Conservation (phyloP, 495 filamentous ascomycete species). For the Copromyces sp. region DNA sequence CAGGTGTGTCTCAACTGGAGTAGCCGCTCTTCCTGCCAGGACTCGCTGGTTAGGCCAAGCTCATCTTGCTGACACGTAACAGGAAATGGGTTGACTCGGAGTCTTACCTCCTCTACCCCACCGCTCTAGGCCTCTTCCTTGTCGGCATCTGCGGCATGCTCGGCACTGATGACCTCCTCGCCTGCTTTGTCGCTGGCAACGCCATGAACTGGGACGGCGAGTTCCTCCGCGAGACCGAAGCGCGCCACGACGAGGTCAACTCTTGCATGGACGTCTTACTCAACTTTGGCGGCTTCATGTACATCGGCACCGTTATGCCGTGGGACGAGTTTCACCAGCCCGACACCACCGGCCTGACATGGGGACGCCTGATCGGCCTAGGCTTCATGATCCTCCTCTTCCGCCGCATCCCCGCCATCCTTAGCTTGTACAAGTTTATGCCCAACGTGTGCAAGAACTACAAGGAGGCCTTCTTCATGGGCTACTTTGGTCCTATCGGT, state of each 20-base stretch:
- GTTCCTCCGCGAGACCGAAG: slow-evolving; percentile 72
- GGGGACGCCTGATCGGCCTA: slow-evolving; percentile 57
- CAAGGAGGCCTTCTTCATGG: slow-evolving; percentile 65
- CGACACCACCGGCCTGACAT: slow-evolving; percentile 34
- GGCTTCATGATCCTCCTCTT: slow-evolving; percentile 69
- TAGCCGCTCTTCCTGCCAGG: not conserved
- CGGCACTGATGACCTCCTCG: slow-evolving; percentile 82
- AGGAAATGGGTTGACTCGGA: slow-evolving; percentile 73
- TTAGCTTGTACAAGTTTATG: slow-evolving; percentile 51
- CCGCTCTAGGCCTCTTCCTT: slow-evolving; percentile 65
- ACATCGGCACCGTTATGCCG: slow-evolving; percentile 72
- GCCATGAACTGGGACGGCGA: slow-evolving; percentile 78
- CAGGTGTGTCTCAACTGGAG: slow-evolving; percentile 18
- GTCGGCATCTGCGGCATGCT: slow-evolving; percentile 73
- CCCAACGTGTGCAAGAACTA: slow-evolving; percentile 51
- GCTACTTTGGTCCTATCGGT: slow-evolving; percentile 87
- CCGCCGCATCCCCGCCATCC: slow-evolving; percentile 30
- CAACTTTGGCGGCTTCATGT: slow-evolving; percentile 78
- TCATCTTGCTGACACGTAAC: slow-evolving; percentile 9
- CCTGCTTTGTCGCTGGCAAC: slow-evolving; percentile 85
- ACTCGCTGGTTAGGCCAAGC: not conserved
- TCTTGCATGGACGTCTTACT: slow-evolving; percentile 66
- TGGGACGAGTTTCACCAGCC: slow-evolving; percentile 50
- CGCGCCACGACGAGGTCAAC: slow-evolving; percentile 64
- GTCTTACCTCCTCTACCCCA: slow-evolving; percentile 77